These are phyloP conservation scores for Penicillium atrosanguineum DNA, from an alignment of 495 filamentous ascomycete genomes.

Conservation along the genomic window DNA sequence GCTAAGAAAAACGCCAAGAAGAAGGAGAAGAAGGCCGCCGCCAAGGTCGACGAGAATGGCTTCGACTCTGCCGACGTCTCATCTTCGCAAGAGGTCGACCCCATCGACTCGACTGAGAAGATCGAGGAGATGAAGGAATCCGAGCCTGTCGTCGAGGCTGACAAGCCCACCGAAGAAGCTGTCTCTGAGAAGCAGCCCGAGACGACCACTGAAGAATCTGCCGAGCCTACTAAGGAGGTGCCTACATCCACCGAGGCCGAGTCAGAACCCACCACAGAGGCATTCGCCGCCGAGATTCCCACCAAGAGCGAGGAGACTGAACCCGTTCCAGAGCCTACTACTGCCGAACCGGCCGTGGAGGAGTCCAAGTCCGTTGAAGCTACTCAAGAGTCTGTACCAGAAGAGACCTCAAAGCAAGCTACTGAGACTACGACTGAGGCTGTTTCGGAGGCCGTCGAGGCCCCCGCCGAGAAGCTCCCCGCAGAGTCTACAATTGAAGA, in stretches of 20 bases:
- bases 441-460: constrained; percentile 7
- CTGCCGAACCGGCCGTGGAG: constrained; percentile 1
- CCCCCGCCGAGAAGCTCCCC: background rate
- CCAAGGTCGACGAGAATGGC: background rate
- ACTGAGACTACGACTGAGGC: constrained; percentile 6
- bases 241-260: background rate
- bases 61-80: background rate
- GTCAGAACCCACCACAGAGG: background rate
- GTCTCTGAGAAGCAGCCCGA: background rate
- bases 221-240: constrained; percentile 1
- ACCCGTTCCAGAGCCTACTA: background rate
- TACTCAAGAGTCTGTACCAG: constrained; percentile 2
- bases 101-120: background rate
- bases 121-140: background rate
- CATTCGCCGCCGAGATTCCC: background rate
- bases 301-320: background rate
- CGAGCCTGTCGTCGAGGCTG: background rate
- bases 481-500: constrained; percentile 7
- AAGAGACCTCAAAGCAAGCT: constrained; percentile 3
- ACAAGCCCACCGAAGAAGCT: background rate
- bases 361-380: constrained; percentile 4
- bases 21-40: constrained; percentile 13
- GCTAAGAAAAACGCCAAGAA: constrained; percentile 22
- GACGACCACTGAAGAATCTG: constrained; percentile 4
- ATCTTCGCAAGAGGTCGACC: background rate